These are phyloP conservation scores for Lablab purpureus DNA, from an alignment of 306 rosid species.

Conservation along the genomic window DNA sequence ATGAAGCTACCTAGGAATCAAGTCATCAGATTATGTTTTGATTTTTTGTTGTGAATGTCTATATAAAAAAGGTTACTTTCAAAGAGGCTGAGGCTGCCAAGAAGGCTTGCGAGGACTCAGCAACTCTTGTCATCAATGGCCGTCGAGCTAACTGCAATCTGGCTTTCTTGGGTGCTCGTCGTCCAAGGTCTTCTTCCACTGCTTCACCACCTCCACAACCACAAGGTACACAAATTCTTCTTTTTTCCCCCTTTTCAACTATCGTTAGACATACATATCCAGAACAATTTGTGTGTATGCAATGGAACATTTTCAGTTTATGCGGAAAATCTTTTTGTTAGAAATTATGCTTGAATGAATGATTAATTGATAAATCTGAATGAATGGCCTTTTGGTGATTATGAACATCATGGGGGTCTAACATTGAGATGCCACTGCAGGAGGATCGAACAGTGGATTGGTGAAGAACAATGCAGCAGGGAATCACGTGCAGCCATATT, in stretches of 20 bases:
- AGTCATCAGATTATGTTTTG: background rate
- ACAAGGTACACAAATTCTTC: conserved; percentile 47
- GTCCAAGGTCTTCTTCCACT: conserved; percentile 59
- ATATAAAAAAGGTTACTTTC: conserved; percentile 69
- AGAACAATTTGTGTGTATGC: background rate
- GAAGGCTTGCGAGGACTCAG: conserved; percentile 84
- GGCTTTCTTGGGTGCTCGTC: conserved; percentile 84
- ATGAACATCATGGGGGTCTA: conserved; percentile 36
- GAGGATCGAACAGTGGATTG: conserved; percentile 69
- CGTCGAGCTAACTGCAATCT: conserved; percentile 89
- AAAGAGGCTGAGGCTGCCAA: conserved; percentile 84
- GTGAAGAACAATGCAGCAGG: conserved; percentile 59
- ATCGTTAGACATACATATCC: background rate
- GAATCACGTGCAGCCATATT: conserved; percentile 78
- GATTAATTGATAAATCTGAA: background rate
- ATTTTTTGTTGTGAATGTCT: background rate
- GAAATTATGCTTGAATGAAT: background rate
- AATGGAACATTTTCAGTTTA: background rate
- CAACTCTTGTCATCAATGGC: conserved; percentile 74
- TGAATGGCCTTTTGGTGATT: conserved; percentile 40
- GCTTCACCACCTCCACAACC: conserved; percentile 55
- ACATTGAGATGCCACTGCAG: conserved; percentile 25
- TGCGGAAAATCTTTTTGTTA: background rate
- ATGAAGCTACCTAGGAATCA: background rate
- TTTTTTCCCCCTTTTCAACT: background rate